Evolutionary conservation across 495 filamentous ascomycete species (phyloP).

Genomic region (Neohortaea acidophila): DNA sequence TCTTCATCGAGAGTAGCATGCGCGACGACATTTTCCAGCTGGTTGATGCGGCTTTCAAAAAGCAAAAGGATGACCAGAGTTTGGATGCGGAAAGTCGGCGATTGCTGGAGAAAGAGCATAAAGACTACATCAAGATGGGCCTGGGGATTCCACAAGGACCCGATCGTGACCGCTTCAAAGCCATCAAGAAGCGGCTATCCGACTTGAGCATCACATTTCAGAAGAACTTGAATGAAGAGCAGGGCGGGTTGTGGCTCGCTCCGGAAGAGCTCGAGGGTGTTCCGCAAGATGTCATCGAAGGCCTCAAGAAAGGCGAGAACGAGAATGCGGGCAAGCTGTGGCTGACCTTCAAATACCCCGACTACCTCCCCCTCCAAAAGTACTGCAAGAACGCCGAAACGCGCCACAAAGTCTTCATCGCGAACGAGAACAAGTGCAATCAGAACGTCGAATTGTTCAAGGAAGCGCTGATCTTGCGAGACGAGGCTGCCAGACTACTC

Average conservation of each 20-base stretch:
- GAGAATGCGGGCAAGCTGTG: conserved; percentile 46
- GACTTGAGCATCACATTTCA: conserved; percentile 51
- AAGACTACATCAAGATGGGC: conserved; percentile 49
- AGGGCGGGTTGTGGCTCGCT: conserved; percentile 51
- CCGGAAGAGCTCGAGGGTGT: conserved; percentile 46
- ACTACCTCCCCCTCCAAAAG: conserved; percentile 50
- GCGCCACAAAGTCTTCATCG: conserved; percentile 41
- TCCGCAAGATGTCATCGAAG: conserved; percentile 44
- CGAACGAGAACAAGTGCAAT: conserved; percentile 70
- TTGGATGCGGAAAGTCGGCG: conserved; percentile 49
- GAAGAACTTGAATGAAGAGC: conserved; percentile 56
- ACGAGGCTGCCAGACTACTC: conserved; percentile 80
- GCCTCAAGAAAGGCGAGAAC: conserved; percentile 27
- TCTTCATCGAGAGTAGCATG: conserved; percentile 50
- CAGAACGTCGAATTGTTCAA: conserved; percentile 73
- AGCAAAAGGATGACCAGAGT: conserved; percentile 33
- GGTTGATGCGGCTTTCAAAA: conserved; percentile 44
- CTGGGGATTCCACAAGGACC: conserved; percentile 46
- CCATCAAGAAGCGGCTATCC: conserved; percentile 55
- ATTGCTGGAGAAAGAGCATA: conserved; percentile 53
- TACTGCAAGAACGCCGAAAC: conserved; percentile 44
- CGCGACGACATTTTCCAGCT: conserved; percentile 52
- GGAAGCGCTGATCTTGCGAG: conserved; percentile 73
- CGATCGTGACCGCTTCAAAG: conserved; percentile 50
- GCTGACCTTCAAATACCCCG: conserved; percentile 57